Evolutionary conservation across 75 land plant genomes (phyloP).

Genomic region (Azolla pinnata): DNA sequence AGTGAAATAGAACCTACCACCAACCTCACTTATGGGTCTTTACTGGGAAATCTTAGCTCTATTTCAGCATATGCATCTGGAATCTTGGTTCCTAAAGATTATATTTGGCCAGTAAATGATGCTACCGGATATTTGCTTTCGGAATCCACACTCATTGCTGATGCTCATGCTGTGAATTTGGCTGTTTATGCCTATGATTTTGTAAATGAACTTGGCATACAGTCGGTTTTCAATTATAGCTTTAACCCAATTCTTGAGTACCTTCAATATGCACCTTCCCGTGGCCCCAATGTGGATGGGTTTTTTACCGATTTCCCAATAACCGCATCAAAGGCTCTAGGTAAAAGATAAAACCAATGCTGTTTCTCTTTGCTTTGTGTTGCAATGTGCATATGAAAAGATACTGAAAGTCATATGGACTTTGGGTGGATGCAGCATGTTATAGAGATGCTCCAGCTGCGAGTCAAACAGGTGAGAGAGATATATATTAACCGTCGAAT

Average conservation of each 20-base stretch:
- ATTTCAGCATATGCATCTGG: constrained; percentile 24
- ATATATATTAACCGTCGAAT: too few species aligned
- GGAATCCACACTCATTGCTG: constrained; percentile 17
- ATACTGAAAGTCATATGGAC: too few species aligned
- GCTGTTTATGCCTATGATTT: constrained; percentile 34
- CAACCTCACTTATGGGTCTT: constrained; percentile 21
- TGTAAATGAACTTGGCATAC: constrained; percentile 16
- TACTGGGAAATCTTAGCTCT: constrained; percentile 21
- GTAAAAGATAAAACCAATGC: too few species aligned
- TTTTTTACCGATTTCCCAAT: too few species aligned
- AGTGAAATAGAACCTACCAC: constrained; percentile 24
- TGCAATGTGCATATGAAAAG: too few species aligned
- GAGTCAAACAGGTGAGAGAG: neutral
- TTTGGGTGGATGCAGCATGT: neutral
- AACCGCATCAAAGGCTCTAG: too few species aligned
- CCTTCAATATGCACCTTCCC: too few species aligned
- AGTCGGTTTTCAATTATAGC: neutral
- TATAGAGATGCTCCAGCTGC: neutral
- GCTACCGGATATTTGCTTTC: constrained; percentile 5
- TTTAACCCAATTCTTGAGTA: neutral
- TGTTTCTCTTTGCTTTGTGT: too few species aligned
- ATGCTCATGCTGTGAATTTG: constrained; percentile 29
- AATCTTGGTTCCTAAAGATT: constrained; percentile 26
- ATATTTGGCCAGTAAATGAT: constrained; percentile 20
- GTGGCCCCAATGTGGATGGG: too few species aligned